phyloP scores from a whole-genome alignment of 2,329 filamentous ascomycete genomes.

The Colletotrichum melonis region DNA sequence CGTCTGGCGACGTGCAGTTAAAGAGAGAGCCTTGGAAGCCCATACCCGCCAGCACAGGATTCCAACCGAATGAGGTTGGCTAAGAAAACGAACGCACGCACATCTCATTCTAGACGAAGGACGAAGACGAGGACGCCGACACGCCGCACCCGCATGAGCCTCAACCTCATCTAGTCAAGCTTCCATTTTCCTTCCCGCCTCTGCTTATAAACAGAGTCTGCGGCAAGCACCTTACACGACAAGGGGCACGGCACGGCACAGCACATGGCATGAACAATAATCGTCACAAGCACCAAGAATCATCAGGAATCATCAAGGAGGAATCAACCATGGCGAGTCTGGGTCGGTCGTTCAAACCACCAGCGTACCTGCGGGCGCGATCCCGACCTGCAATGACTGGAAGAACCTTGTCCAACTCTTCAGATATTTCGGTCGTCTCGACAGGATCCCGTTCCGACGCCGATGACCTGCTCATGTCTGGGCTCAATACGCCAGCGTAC shows the following conservation, averaged over 20 bases:
- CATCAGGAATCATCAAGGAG: slow-evolving; percentile 6
- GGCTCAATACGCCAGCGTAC: slow-evolving; percentile 37
- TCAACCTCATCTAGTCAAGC: not conserved
- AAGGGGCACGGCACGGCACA: not conserved
- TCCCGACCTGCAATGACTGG: slow-evolving; percentile 55
- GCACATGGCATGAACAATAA: slow-evolving; percentile 1
- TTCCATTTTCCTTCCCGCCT: not conserved
- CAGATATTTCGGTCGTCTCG: slow-evolving; percentile 54
- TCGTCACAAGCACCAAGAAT: not conserved
- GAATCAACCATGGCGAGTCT: slow-evolving; percentile 57
- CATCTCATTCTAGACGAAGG: not conserved
- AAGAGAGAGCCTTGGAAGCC: not conserved
- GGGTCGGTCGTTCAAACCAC: slow-evolving; percentile 61
- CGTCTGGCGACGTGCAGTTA: not conserved
- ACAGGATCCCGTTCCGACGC: slow-evolving; percentile 42
- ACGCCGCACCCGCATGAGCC: not conserved
- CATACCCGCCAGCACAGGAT: not conserved
- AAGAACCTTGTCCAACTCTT: slow-evolving; percentile 59
- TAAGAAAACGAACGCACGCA: not conserved
- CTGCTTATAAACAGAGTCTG: not conserved
- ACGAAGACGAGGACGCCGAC: not conserved
- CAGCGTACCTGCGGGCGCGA: slow-evolving; percentile 55
- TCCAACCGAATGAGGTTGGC: not conserved
- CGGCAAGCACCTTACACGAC: not conserved
- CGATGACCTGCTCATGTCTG: slow-evolving; percentile 50